Conservation (phyloP, 345 rosid genomes). For the Citrus maxima region DNA sequence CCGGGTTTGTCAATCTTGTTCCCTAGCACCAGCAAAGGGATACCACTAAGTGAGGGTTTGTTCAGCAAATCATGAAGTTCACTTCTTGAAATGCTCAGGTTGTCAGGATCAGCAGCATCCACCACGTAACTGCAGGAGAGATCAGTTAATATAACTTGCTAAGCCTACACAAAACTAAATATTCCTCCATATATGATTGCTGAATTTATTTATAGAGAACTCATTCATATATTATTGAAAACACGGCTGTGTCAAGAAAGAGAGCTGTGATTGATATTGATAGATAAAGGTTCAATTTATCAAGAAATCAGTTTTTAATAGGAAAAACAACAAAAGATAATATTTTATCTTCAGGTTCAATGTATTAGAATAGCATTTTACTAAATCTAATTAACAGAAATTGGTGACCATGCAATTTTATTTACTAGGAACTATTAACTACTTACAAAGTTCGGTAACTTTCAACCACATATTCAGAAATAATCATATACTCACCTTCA, state of each 20-base stretch:
- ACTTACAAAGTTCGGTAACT: not conserved
- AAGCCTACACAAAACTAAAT: not conserved
- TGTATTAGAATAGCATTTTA: not conserved
- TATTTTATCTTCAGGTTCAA: not conserved
- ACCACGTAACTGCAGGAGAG: constrained; percentile 61
- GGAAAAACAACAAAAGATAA: not conserved
- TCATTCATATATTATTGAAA: not conserved
- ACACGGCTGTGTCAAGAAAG: not conserved
- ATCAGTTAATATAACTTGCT: not conserved
- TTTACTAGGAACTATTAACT: not conserved
- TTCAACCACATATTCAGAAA: not conserved
- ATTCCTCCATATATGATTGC: not conserved
- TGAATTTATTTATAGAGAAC: not conserved
- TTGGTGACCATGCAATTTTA: not conserved
- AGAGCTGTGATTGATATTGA: not conserved
- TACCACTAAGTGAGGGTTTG: constrained; percentile 75
- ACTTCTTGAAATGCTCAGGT: constrained; percentile 69
- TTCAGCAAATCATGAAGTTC: constrained; percentile 85
- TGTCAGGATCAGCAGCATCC: constrained; percentile 90
- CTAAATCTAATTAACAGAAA: not conserved
- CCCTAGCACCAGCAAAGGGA: constrained; percentile 82
- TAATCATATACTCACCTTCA: not conserved
- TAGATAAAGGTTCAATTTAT: not conserved
- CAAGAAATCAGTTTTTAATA: not conserved
- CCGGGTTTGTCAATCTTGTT: constrained; percentile 92